phyloP scores from a whole-genome alignment of 108 stramenopile genomes.

The Cyclotella atomus region DNA sequence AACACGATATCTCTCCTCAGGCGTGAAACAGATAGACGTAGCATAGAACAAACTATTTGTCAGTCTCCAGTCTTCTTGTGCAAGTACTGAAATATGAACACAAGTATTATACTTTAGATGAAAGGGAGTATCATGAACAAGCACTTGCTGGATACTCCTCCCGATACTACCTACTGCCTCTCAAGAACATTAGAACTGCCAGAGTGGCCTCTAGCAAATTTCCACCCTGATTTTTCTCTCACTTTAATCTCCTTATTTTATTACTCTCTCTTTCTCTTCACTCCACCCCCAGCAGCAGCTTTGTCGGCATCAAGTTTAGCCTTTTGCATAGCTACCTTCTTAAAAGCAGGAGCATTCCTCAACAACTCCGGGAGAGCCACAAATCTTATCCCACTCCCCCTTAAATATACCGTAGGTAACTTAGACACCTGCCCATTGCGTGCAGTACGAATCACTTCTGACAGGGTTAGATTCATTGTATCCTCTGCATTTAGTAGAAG shows the following conservation, averaged over 20 bases:
- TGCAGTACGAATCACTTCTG: conserved; percentile 83
- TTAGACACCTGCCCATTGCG: conserved; percentile 84
- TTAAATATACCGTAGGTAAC: conserved; percentile 84
- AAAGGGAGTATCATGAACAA: no score
- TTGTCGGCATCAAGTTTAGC: conserved; percentile 82
- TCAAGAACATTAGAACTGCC: no score
- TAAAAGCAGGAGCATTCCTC: conserved; percentile 95
- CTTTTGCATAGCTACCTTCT: conserved; percentile 92
- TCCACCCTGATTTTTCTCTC: not conserved
- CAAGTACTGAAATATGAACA: no score
- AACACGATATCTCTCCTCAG: no score
- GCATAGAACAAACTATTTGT: no score
- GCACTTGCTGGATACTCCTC: no score
- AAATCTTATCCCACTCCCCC: conserved; percentile 94
- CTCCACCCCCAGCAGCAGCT: conserved; percentile 17
- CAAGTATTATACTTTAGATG: no score
- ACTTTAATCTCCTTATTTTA: not conserved
- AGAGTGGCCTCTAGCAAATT: no score
- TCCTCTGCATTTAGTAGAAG: conserved; percentile 94
- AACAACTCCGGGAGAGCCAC: conserved; percentile 95
- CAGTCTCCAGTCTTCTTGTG: no score
- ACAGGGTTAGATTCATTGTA: conserved; percentile 94
- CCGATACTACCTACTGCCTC: no score
- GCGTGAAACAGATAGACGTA: no score
- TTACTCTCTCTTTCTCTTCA: conserved; percentile 16